Percentiles rank a stretch among this genome's conserved stretches.
These are phyloP conservation scores for Colletotrichum sansevieriae DNA, from an alignment of 2,329 filamentous ascomycete species.

Conservation along the genomic window DNA sequence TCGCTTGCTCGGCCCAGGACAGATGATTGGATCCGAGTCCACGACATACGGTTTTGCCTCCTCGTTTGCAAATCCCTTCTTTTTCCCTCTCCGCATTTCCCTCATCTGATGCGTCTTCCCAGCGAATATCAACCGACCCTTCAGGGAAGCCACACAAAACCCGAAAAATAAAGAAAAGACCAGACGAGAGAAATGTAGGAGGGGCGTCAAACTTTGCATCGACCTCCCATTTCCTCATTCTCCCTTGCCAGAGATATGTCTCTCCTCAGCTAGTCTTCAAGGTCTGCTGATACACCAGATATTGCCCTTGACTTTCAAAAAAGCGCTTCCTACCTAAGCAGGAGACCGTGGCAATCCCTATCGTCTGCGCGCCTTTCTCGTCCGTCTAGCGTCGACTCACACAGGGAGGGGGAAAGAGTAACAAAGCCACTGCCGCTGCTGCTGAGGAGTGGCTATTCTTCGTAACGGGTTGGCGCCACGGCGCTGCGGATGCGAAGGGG, in stretches of 20 bases:
- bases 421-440: conserved; percentile 34
- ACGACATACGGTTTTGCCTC: conserved; percentile 3
- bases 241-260: background rate
- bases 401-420: background rate
- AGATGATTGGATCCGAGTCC: background rate
- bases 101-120: background rate
- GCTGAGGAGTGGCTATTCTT: conserved; percentile 11
- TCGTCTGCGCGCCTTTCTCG: background rate
- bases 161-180: background rate
- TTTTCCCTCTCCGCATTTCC: conserved; percentile 1
- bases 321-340: background rate
- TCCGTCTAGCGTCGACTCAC: too few species aligned
- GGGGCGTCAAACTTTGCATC: background rate
- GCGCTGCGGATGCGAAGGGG: conserved; percentile 16
- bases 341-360: too few species aligned
- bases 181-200: background rate
- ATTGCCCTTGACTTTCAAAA: background rate
- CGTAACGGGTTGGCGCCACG: conserved; percentile 14
- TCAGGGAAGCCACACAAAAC: background rate
- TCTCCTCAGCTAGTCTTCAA: conserved; percentile 6
- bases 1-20: background rate
- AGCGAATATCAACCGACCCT: conserved; percentile 14
- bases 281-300: conserved; percentile 3
- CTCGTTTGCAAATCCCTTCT: conserved; percentile 13
- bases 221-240: background rate